Percentiles rank a stretch among this genome's conserved stretches.
phyloP scores from a whole-genome alignment of 2,329 filamentous ascomycete genomes.

The Nectriaceae sp. region DNA sequence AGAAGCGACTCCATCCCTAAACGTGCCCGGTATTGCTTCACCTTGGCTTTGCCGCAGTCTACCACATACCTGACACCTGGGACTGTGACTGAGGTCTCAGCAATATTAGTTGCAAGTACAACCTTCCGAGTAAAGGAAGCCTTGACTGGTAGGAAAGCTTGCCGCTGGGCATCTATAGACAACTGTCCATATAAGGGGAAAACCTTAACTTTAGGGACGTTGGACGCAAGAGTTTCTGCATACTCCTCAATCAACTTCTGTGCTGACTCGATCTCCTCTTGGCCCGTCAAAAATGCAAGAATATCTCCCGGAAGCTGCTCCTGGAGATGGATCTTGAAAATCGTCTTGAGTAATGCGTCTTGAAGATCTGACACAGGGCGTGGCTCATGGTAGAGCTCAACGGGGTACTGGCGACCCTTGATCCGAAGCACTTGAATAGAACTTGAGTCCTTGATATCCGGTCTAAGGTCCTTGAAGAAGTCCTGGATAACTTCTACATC shows the following conservation, averaged over 20 bases:
- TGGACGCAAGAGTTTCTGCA: constrained; percentile 68
- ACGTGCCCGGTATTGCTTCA: constrained; percentile 84
- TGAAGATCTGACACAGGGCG: constrained; percentile 79
- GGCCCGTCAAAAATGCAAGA: constrained; percentile 86
- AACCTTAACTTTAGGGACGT: constrained; percentile 71
- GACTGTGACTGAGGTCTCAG: constrained; percentile 97
- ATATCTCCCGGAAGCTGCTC: constrained; percentile 94
- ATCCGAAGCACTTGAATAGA: constrained; percentile 60
- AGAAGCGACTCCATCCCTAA: constrained; percentile 90
- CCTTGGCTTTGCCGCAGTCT: constrained; percentile 90
- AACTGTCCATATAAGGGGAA: constrained; percentile 89
- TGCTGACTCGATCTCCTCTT: constrained; percentile 86
- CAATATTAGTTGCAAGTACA: constrained; percentile 93
- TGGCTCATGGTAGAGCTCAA: constrained; percentile 74
- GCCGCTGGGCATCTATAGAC: constrained; percentile 81
- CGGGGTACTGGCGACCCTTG: constrained; percentile 84
- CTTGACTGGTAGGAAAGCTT: constrained; percentile 76
- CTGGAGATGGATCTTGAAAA: constrained; percentile 84
- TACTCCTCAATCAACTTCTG: constrained; percentile 83
- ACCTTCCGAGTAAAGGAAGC: constrained; percentile 79
- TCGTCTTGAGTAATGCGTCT: constrained; percentile 76
- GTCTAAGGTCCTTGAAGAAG: constrained; percentile 63
- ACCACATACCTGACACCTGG: constrained; percentile 90
- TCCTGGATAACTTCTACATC: constrained; percentile 76
- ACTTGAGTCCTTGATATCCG: constrained; percentile 16